Evolutionary conservation across 2,329 filamentous ascomycete species (phyloP), one percentile per base, ranked within the genome.

Genomic region (Colletotrichum melonis): DNA sequence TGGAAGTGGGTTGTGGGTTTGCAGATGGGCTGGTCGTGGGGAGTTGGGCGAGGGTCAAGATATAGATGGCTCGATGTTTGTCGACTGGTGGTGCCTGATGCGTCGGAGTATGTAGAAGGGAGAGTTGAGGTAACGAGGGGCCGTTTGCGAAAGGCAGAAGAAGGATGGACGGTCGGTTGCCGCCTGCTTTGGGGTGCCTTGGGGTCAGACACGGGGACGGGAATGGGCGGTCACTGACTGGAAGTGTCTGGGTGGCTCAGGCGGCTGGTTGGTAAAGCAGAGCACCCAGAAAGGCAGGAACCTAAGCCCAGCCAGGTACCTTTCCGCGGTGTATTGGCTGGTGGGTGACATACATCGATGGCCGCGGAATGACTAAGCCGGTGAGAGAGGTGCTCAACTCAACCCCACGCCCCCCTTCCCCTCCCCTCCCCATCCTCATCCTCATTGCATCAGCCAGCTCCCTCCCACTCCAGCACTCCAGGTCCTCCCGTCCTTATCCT

Each of bases 141-240:
- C 57, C 32, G 73, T 73, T 75, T 70, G 73, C 68, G 72, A 69
- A 49, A 74, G 74, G 74, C 57, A 73, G n/a, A 63, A 58, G 72
- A 72, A 58, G 55, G 35, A 67, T 55, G 71, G 54, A 56, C 35
- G 58, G 67, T 42, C 26, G 70, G 74, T 69, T 75, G 74, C 60
- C 74, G 74, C 69, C 62, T 64, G 62, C 74, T 73, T 67, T 73
- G 70, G 70, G 63, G 62, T 64, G 60, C 56, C 54, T 70, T 62
- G 58, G 69, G 62, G 55, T 73, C 71, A 71, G 71, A 73, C 63
- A 62, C 42, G 68, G 65, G 66, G 73, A 74, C 26, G 63, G 67
- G 55, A 74, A 75, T 74, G 73, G 74, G 74, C 72, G 72, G 74
- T 74, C 73, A 74, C 65, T 74, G 58, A 64, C 64, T 63, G 68